Base-by-base conservation (phyloP, 2,329 filamentous ascomycete genomes). In the Fusarium dimerum region DNA sequence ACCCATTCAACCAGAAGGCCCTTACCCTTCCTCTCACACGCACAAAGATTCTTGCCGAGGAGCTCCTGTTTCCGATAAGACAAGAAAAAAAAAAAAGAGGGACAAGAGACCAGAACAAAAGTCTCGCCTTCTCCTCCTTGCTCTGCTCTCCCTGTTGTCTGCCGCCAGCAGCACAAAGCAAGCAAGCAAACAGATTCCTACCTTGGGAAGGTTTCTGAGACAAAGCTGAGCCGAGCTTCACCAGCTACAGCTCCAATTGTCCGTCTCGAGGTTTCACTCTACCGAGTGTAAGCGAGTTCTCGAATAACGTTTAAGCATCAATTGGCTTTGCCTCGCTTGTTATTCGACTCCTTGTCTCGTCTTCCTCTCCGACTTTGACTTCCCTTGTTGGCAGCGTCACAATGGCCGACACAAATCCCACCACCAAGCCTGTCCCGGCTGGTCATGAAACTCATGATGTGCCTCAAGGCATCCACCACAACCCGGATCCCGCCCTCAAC, bases 401-500 rank as follows among this genome's bases (percentile, higher is more conserved):
- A 29, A 64, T 65, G 63, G 54, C 62, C 34, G 61, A 65, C 47
- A 42, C 50, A 16, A 55, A 47, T n/a, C 29, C 43, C 39, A 36
- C 45, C 30, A 43, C 44, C 16, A 43, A 34, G 30, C 40, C 32
- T 9, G 30, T 36, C 16, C 26, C 16, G 17, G 40, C 38, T 36
- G 29, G 36, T 16, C 32, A 32, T 13, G 40, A n/a, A 40, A 36
- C 32, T 36, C 32, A 36, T 36, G 10, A 36, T 36, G 9, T 7
- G 20, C 20, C 20, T 26, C 20, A 47, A 11, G 52, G 48, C 43
- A 29, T 53, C 40, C 57, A 50, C 40, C 62, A 56, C 40, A 65
- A 59, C 48, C 50, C 52, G 47, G 63, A 65, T 48, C 62, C 62
- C 18, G 63, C 63, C 42, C 61, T 65, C 46, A 68, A 75, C 39